Conservation (phyloP, 1,284 basidiomycete genomes). For the Coniferiporia sulphurascens region DNA sequence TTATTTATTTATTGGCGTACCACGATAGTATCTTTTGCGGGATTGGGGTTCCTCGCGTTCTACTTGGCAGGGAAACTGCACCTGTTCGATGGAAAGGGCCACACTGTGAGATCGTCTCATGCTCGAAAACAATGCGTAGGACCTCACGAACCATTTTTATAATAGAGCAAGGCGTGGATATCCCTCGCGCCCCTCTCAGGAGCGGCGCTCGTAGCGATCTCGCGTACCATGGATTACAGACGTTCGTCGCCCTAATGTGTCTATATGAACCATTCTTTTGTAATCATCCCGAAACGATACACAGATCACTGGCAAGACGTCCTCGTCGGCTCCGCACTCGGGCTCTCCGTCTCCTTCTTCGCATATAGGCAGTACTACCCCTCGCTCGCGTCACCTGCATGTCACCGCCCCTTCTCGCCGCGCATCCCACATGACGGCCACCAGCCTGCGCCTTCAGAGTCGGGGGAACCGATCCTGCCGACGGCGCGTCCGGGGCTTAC, state of each 20-base stretch:
- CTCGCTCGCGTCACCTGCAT: slow-evolving; percentile 48
- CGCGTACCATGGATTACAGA: slow-evolving; percentile 86
- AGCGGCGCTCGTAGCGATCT: slow-evolving; percentile 84
- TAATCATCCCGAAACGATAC: slow-evolving; percentile 1
- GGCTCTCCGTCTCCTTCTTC: slow-evolving; percentile 70
- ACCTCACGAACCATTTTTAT: neutral
- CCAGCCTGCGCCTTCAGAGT: neutral
- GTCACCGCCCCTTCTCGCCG: slow-evolving; percentile 75
- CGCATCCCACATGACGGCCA: slow-evolving; percentile 35
- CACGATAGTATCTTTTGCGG: slow-evolving; percentile 79
- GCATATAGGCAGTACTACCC: slow-evolving; percentile 82
- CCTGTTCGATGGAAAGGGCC: slow-evolving; percentile 78
- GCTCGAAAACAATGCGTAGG: slow-evolving; percentile 1
- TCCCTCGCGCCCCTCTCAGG: slow-evolving; percentile 72
- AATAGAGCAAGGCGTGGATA: slow-evolving; percentile 81
- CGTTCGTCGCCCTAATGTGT: slow-evolving; percentile 42
- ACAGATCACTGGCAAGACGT: slow-evolving; percentile 89
- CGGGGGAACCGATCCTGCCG: slow-evolving; percentile 9
- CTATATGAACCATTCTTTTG: neutral
- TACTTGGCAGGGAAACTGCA: slow-evolving; percentile 92
- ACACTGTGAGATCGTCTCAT: slow-evolving; percentile 49
- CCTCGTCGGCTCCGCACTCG: slow-evolving; percentile 73
- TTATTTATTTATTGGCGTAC: neutral
- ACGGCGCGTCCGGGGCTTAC: slow-evolving; percentile 1
- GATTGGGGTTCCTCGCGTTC: slow-evolving; percentile 84